Evolutionary conservation across 805 yeast genomes (phyloP).

Genomic region (Nakazawaea molendinolei): DNA sequence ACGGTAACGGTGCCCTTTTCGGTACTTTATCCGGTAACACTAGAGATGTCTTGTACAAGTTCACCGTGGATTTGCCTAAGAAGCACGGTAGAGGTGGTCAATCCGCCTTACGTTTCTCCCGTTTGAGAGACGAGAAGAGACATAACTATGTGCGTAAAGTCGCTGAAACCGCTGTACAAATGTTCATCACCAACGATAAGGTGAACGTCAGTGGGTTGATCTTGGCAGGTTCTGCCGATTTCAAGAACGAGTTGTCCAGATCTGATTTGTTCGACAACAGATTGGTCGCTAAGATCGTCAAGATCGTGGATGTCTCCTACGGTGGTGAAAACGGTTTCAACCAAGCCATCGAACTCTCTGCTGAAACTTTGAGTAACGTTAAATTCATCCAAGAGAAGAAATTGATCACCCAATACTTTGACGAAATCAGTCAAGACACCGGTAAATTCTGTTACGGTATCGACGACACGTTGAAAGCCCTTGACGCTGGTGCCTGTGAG

Average conservation of each 20-base stretch:
- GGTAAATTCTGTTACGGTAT: conserved; percentile 98
- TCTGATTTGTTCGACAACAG: conserved; percentile 93
- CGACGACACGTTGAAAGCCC: conserved; percentile 92
- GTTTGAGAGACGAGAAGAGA: conserved; percentile 98
- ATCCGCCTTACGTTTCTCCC: conserved; percentile 97
- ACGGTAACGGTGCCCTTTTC: conserved; percentile 96
- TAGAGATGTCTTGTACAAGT: conserved; percentile 92
- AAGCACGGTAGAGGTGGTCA: conserved; percentile 99
- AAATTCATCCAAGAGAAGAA: conserved; percentile 98
- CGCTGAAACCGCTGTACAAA: conserved; percentile 96
- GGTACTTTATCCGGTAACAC: conserved; percentile 96
- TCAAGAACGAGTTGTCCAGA: conserved; percentile 88
- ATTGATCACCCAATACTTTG: conserved; percentile 84
- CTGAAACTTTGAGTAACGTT: conserved; percentile 94
- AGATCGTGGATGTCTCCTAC: conserved; percentile 93
- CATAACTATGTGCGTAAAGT: conserved; percentile 98
- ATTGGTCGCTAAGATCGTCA: conserved; percentile 78
- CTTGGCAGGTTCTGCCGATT: conserved; percentile 98
- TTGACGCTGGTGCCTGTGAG: conserved; percentile 95
- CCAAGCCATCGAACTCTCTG: conserved; percentile 97
- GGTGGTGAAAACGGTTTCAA: conserved; percentile 99
- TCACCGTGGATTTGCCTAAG: conserved; percentile 95
- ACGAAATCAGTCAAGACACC: conserved; percentile 94
- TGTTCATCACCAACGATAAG: conserved; percentile 91
- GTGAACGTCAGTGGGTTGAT: conserved; percentile 91